Evolutionary conservation across 2,329 filamentous ascomycete genomes (phyloP), one percentile per base, ranked within the genome.

Genomic region (Colletotrichum lini): DNA sequence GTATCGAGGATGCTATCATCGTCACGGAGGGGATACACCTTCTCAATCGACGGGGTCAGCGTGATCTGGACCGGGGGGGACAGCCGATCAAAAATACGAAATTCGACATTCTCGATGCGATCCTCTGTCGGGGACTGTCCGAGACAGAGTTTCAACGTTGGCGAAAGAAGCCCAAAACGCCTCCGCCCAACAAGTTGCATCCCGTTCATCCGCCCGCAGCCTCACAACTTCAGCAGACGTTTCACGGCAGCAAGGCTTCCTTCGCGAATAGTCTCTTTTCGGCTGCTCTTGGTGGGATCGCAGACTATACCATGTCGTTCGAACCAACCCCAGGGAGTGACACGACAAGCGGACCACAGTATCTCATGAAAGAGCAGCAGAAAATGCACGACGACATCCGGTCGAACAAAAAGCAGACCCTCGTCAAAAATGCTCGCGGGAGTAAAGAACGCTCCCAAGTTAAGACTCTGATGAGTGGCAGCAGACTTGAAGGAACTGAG

Each of bases 31-130:
- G 60, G 1, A 40, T 10, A 16, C 52, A 5, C 21, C 18, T 57
- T 7, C 18, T 49, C 10, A 57, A 65, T 23, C 23, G 45, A 40
- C 10, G 13, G 44, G 26, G 7, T 30, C 26, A 13, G 54, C 3
- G 21, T 9, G 58, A 61, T 23, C 12, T n/a, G 2, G n/a, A 50
- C 12, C 26, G 3, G 1, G 26, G 3, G 45, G 44, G 58, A 23
- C 21, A 50, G 1, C 35, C 26, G 8, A 38, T 65, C 5, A 6
- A n/a, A 12, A 58, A 10, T 7, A 45, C 23, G 0, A 35, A 65
- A 6, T 38, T 30, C 18, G n/a, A 58, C 2, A 38, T 69, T 4
- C 40, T 59, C 15, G 53, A 69, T 13, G 66, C 45, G 38, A 52
- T 65, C 45, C 53, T 65, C 9, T 16, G 35, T 26, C 23, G 8